Evolutionary conservation across 1,284 basidiomycete genomes (phyloP).

Genomic region (Apiotrichum brassicae): DNA sequence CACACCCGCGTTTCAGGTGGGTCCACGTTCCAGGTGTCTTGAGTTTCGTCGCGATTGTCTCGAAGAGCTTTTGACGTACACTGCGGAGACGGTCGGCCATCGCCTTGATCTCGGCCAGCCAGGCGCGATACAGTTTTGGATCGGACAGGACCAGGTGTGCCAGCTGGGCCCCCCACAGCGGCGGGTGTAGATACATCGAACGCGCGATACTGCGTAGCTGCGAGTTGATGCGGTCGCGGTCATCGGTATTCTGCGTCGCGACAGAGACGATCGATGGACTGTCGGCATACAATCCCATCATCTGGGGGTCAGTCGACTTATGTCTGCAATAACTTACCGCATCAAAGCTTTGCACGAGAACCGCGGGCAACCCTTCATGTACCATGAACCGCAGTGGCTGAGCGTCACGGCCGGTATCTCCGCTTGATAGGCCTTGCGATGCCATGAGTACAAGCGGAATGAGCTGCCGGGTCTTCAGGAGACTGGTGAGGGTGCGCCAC

Average conservation of each 20-base stretch:
- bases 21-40: conserved; percentile 90
- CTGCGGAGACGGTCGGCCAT: conserved; percentile 89
- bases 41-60: conserved; percentile 65
- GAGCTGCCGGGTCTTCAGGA: conserved; percentile 37
- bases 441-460: conserved; percentile 44
- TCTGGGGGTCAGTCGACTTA: conserved; percentile 20
- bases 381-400: conserved; percentile 45
- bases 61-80: conserved; percentile 76
- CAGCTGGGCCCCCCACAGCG: conserved; percentile 43
- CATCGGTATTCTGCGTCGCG: conserved; percentile 30
- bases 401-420: conserved; percentile 41
- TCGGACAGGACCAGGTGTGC: conserved; percentile 41
- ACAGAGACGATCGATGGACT: conserved; percentile 42
- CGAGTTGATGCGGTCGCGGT: conserved; percentile 36
- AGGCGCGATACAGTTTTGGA: conserved; percentile 52
- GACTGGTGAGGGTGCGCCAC: conserved; percentile 63
- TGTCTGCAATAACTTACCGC: conserved; percentile 25
- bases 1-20: conserved; percentile 62
- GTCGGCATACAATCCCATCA: conserved; percentile 45
- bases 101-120: conserved; percentile 78
- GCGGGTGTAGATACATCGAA: conserved; percentile 38
- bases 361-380: conserved; percentile 42
- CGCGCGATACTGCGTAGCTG: conserved; percentile 39
- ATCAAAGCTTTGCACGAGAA: conserved; percentile 44
- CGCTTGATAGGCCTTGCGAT: conserved; percentile 42